phyloP scores from a whole-genome alignment of 805 yeast genomes.

The Monosporozyma aerobia region DNA sequence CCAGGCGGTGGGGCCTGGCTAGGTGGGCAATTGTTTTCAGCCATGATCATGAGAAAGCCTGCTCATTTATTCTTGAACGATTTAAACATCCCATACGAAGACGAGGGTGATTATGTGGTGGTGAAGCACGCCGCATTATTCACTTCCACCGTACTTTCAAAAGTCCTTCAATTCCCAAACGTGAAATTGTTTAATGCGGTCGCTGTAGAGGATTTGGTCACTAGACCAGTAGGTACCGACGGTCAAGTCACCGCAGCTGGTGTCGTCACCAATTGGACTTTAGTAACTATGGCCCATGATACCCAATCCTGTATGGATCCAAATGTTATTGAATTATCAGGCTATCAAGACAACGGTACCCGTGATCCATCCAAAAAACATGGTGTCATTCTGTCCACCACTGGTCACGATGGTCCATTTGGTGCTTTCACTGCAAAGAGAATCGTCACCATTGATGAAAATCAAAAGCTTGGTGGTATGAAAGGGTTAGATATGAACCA shows the following conservation, averaged over 20 bases:
- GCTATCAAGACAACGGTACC: constrained; percentile 26
- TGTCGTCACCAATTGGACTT: constrained; percentile 77
- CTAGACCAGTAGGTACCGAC: constrained; percentile 47
- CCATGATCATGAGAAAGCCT: constrained; percentile 74
- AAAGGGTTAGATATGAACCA: constrained; percentile 71
- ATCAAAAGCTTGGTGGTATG: constrained; percentile 54
- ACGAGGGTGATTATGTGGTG: constrained; percentile 72
- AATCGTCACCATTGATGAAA: constrained; percentile 40
- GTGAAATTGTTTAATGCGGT: constrained; percentile 73
- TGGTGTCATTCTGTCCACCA: constrained; percentile 55
- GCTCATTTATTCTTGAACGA: constrained; percentile 62
- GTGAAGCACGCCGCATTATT: constrained; percentile 75
- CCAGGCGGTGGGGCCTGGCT: constrained; percentile 79
- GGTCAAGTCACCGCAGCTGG: constrained; percentile 64
- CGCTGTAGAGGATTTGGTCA: constrained; percentile 70
- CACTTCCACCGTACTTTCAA: constrained; percentile 60
- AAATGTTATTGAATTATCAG: constrained; percentile 55
- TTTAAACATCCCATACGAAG: constrained; percentile 57
- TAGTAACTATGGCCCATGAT: constrained; percentile 66
- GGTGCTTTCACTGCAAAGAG: constrained; percentile 75
- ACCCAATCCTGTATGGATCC: constrained; percentile 79
- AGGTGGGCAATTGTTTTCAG: constrained; percentile 68
- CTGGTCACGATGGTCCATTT: constrained; percentile 79
- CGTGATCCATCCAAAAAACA: constrained; percentile 30
- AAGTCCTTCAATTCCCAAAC: constrained; percentile 62